Evolutionary conservation across 495 filamentous ascomycete species (phyloP).

Genomic region (Neurospora cerealis): DNA sequence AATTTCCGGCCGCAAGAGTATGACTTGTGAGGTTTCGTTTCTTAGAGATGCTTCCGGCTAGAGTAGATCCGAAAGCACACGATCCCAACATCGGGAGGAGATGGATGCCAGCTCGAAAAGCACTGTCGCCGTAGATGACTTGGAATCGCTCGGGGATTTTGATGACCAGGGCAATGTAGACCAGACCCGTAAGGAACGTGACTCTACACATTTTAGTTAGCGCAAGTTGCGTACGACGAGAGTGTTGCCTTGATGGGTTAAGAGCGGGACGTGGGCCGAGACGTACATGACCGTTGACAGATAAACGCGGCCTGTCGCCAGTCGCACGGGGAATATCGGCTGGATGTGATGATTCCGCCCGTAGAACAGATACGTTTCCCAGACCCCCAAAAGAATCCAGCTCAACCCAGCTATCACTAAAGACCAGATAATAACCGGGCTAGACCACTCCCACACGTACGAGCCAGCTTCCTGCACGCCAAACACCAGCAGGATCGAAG

Average conservation of each 20-base stretch:
- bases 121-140: conserved; percentile 39
- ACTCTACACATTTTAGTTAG: conserved; percentile 19
- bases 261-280: conserved; percentile 1
- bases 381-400: conserved; percentile 37
- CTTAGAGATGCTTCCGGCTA: conserved; percentile 35
- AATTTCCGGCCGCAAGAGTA: conserved; percentile 38
- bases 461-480: conserved; percentile 48
- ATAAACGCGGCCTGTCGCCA: conserved; percentile 28
- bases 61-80: conserved; percentile 41
- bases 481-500: conserved; percentile 47
- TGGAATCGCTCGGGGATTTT: conserved; percentile 53
- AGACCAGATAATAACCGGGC: conserved; percentile 31
- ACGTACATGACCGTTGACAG: conserved; percentile 33
- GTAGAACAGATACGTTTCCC: conserved; percentile 33
- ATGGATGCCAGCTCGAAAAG: conserved; percentile 44
- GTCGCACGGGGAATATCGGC: conserved; percentile 32
- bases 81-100: conserved; percentile 46
- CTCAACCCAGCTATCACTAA: conserved; percentile 32
- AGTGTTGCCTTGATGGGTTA: background rate
- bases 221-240: background rate
- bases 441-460: conserved; percentile 35
- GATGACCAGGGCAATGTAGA: conserved; percentile 46
- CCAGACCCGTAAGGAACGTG: conserved; percentile 45
- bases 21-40: conserved; percentile 39
- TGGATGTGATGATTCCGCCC: conserved; percentile 20